Evolutionary conservation across 1,284 basidiomycete species (phyloP).

Genomic region (Somion occarium): DNA sequence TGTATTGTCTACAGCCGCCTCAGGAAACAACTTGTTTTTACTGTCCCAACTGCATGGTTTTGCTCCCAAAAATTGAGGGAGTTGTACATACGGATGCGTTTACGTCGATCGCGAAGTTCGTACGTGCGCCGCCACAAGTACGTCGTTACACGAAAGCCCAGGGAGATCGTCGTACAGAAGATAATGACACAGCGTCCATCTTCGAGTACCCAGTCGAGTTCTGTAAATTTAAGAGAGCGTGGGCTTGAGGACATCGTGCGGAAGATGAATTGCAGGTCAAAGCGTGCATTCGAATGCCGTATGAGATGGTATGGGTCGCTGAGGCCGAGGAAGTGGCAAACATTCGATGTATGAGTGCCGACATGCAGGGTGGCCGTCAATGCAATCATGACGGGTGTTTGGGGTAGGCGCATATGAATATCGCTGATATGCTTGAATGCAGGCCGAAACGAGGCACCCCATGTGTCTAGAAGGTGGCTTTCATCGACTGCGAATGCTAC

Average conservation of each 20-base stretch:
- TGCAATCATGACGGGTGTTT: conserved; percentile 7
- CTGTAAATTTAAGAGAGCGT: conserved; percentile 9
- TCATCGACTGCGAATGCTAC: conserved; percentile 18
- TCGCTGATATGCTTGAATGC: conserved; percentile 17
- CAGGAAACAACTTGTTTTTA: too few species aligned
- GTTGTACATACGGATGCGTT: too few species aligned
- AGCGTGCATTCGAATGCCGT: conserved; percentile 13
- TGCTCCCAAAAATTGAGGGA: too few species aligned
- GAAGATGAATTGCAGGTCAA: conserved; percentile 12
- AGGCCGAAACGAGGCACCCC: conserved; percentile 20
- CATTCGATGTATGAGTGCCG: conserved; percentile 9
- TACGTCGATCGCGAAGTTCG: too few species aligned
- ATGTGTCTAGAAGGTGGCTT: conserved; percentile 18
- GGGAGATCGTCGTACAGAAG: conserved; percentile 13
- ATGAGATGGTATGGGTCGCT: conserved; percentile 10
- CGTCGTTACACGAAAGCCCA: conserved; percentile 10
- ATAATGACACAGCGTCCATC: conserved; percentile 4
- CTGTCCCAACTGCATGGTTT: too few species aligned
- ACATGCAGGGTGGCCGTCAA: conserved; percentile 11
- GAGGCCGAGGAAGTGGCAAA: conserved; percentile 13
- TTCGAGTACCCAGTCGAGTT: conserved; percentile 13
- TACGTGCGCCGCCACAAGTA: too few species aligned
- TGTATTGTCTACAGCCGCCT: too few species aligned
- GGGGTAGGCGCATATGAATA: conserved; percentile 12
- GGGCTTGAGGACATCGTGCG: conserved; percentile 5